These are phyloP conservation scores for Geopyxis carbonaria DNA, from an alignment of 495 filamentous ascomycete genomes.

Conservation along the genomic window DNA sequence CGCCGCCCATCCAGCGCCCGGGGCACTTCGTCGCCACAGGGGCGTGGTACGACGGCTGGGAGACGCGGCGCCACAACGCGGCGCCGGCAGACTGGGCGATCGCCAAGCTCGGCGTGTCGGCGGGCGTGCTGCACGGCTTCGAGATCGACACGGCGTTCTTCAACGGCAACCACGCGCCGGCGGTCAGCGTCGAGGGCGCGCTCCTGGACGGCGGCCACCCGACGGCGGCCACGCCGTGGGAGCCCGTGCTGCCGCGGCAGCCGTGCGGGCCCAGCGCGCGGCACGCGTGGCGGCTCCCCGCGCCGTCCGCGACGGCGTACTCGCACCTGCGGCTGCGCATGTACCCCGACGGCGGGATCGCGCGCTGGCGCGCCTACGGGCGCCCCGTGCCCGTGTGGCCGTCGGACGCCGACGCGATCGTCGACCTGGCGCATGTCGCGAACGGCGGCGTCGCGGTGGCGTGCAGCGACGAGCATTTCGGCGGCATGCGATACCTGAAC, in stretches of 20 bases:
- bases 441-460: slow-evolving; percentile 61
- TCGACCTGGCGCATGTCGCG: slow-evolving; percentile 69
- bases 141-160: slow-evolving; percentile 83
- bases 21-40: slow-evolving; percentile 73
- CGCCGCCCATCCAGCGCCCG: slow-evolving; percentile 54
- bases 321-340: slow-evolving; percentile 77
- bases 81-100: slow-evolving; percentile 71
- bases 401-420: slow-evolving; percentile 39
- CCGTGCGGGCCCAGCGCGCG: slow-evolving; percentile 60
- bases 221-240: slow-evolving; percentile 37
- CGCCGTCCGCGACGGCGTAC: slow-evolving; percentile 44
- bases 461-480: slow-evolving; percentile 77
- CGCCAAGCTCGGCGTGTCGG: slow-evolving; percentile 61
- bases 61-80: slow-evolving; percentile 73
- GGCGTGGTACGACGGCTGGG: slow-evolving; percentile 94
- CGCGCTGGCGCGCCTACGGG: slow-evolving; percentile 67
- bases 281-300: slow-evolving; percentile 58
- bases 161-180: slow-evolving; percentile 71
- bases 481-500: slow-evolving; percentile 64
- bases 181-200: slow-evolving; percentile 60
- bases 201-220: slow-evolving; percentile 1
- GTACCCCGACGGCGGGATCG: slow-evolving; percentile 93
- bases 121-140: slow-evolving; percentile 56
- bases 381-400: slow-evolving; percentile 58
- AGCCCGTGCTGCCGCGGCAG: slow-evolving; percentile 49